Evolutionary conservation across 805 yeast species (phyloP).

Genomic region (Wickerhamomyces sydowiorum): DNA sequence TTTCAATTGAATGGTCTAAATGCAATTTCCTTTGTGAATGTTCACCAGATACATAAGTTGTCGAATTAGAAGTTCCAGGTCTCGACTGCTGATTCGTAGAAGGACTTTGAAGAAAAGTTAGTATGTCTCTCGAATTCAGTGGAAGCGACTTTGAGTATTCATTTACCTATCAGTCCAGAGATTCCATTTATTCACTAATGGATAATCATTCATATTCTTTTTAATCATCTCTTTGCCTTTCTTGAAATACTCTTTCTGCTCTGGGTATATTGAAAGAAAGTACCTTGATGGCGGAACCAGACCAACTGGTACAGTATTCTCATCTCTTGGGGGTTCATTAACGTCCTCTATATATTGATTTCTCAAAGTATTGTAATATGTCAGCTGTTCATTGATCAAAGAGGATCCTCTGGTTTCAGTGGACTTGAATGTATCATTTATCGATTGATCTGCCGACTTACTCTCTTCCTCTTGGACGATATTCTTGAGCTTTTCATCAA

Average conservation of each 20-base stretch:
- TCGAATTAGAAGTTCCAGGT: neutral
- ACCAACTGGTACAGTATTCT: neutral
- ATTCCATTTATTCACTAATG: constrained; percentile 5
- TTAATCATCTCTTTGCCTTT: neutral
- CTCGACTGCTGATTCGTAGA: neutral
- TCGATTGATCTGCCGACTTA: neutral
- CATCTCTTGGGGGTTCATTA: neutral
- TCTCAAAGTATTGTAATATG: constrained; percentile 3
- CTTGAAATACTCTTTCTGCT: neutral
- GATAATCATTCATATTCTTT: neutral
- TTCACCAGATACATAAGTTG: neutral
- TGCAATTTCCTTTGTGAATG: neutral
- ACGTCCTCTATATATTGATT: constrained; percentile 2
- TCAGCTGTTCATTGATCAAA: neutral
- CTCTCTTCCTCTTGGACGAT: neutral
- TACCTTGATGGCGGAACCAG: constrained; percentile 3
- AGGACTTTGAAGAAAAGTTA: neutral
- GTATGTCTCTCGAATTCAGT: neutral
- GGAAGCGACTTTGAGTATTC: too few species aligned
- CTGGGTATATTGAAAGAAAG: neutral
- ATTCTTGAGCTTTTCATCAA: neutral
- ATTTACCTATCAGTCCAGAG: constrained; percentile 10
- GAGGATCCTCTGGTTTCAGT: constrained; percentile 1
- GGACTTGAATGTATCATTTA: neutral
- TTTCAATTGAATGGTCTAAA: neutral